Base-by-base conservation (phyloP, 352 stramenopile genomes). In the Phytopythium vexans region DNA sequence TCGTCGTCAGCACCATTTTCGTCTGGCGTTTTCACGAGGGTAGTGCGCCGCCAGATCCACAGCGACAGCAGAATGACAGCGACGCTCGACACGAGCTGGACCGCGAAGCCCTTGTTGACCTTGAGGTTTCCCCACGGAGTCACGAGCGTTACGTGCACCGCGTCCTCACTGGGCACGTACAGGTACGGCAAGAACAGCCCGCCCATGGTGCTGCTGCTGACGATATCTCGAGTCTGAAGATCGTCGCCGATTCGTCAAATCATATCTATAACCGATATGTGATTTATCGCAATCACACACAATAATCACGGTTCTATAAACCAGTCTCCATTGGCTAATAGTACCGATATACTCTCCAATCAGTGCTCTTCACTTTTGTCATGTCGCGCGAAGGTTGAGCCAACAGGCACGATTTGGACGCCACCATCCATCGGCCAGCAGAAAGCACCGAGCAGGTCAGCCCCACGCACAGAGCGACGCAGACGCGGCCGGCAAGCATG, bases 111-210 rank as follows among this genome's bases (percentile, higher is more conserved):
- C 54, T 87, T 80, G 21, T 86, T 70, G 12, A 93, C 42, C 32
- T 85, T 74, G 9, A 92, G 27, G n/a, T 55, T 75, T 1, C 85
- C 85, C 52, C 68, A 75, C 14, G 82, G 81, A 16, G 78, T 93
- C 57, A 93, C 81, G 33, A 94, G 36, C 60, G 81, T 89, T 34
- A 82, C 51, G 60, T 89, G 82, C 33, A 62, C 37, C 50, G 74
- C 73, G 14, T 82, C 60, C 0, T 63, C 49, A 62, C 74, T 88
- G 33, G 78, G 80, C 35, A 76, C 62, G 63, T 93, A 91, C 46
- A 93, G 39, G 48, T 91, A 93, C 48, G 82, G 82, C 60, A 89
- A 11, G 64, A 92, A 94, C 36, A 72, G 35, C 46, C 37, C 41
- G 11, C 46, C 46, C 46, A 52, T 52, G 33, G 6, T 7, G 42